Conservation (phyloP, 106 monocot genomes). For the Dactylorhiza incarnata region DNA sequence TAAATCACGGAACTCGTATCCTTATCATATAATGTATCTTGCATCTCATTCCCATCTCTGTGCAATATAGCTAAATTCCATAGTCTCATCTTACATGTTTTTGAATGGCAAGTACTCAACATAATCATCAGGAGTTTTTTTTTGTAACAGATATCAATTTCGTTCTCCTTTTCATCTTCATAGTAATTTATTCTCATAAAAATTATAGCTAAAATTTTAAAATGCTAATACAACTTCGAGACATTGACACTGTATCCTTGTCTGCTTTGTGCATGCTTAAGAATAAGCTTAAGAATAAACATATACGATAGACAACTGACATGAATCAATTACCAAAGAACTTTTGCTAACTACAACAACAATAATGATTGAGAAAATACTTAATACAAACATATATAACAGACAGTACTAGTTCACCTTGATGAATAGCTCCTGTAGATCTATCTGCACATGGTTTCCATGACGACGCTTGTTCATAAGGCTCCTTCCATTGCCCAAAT, state of each 20-base stretch:
- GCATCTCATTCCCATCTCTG: no score
- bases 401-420: constrained; percentile 24
- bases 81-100: neutral
- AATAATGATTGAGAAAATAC: neutral
- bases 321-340: neutral
- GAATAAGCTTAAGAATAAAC: no score
- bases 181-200: neutral
- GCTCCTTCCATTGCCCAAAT: constrained; percentile 43
- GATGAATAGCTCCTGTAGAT: constrained; percentile 11
- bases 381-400: no score
- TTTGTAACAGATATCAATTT: neutral
- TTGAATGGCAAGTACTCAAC: neutral
- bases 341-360: neutral
- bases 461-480: constrained; percentile 23
- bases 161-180: neutral
- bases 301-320: no score
- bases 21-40: no score
- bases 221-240: neutral
- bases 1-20: no score
- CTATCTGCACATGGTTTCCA: constrained; percentile 71
- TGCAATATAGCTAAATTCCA: no score
- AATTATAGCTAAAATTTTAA: neutral
- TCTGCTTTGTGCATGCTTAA: no score
- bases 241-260: neutral
- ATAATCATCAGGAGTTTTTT: neutral